Percentiles rank a stretch among this genome's conserved stretches.
These are phyloP conservation scores for Adansonia gregorii DNA, from an alignment of 441 rosid species.

Conservation along the genomic window DNA sequence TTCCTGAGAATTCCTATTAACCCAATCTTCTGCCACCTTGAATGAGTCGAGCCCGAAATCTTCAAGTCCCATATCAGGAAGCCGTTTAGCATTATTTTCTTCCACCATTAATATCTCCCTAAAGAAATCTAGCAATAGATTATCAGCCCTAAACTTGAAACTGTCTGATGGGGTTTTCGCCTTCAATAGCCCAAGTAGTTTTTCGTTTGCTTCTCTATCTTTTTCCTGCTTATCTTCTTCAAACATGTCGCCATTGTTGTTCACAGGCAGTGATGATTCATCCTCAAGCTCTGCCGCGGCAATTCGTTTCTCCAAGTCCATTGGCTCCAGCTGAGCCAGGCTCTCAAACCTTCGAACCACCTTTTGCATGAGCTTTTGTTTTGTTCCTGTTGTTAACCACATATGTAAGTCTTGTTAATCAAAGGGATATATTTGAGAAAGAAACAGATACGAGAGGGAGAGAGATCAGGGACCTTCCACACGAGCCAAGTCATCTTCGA, in stretches of 20 bases:
- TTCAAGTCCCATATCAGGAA: not conserved
- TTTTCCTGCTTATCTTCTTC: slow-evolving; percentile 20
- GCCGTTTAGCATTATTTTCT: slow-evolving; percentile 6
- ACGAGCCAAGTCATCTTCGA: slow-evolving; percentile 28
- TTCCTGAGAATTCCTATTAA: slow-evolving; percentile 47
- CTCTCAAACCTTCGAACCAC: slow-evolving; percentile 34
- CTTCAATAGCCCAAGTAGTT: slow-evolving; percentile 35
- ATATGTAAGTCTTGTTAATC: not conserved
- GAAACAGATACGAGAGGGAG: not conserved
- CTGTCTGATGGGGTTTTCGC: slow-evolving; percentile 4
- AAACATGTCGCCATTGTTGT: not conserved
- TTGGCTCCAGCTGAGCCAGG: slow-evolving; percentile 45
- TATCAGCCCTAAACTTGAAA: slow-evolving; percentile 30
- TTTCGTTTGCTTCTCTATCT: not conserved
- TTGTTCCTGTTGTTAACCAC: slow-evolving; percentile 38
- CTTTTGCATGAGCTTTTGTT: slow-evolving; percentile 38
- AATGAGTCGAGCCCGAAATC: slow-evolving; percentile 26
- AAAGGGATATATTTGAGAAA: not conserved
- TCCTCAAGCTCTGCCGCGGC: slow-evolving; percentile 35
- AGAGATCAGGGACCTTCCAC: slow-evolving; percentile 37
- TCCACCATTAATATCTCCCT: slow-evolving; percentile 35
- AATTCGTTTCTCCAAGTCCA: slow-evolving; percentile 52
- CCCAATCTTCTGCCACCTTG: slow-evolving; percentile 57
- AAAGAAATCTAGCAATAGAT: slow-evolving; percentile 47
- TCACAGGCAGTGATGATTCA: slow-evolving; percentile 4